Base-by-base conservation (phyloP, 2,329 filamentous ascomycete species). In the Neocucurbitaria cava region DNA sequence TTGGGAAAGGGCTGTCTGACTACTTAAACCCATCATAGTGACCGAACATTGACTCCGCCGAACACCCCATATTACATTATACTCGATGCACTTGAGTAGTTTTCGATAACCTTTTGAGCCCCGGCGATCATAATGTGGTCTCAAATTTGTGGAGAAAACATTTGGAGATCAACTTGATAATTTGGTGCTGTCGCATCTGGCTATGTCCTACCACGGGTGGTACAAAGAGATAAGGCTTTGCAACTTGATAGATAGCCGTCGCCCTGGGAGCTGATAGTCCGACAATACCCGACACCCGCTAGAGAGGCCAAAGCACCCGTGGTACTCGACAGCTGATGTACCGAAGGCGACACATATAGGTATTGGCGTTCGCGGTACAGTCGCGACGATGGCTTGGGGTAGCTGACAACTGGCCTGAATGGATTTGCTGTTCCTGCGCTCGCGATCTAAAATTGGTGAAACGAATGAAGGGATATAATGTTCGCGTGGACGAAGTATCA, bases 131-230 rank as follows among this genome's bases (percentile, higher is more conserved):
- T 44, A 35, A n/a, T 38, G 55, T 40, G 36, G 48, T 41, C 23
- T 51, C 59, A 35, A 43, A 44, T 40, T 33, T 49, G 49, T 49
- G 49, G 45, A 50, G 59, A 62, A 61, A 56, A 20, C 46, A 33
- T 38, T 39, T 31, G 55, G 41, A 24, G 40, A 53, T 48, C 18
- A 23, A 47, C 21, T 52, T 60, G 48, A 59, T 56, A 61, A 59
- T 61, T 43, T 49, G 48, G 59, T 60, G 59, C 45, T 61, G 61
- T 62, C 52, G 56, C 47, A 45, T 46, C 28, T 50, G 52, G 53
- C 50, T 48, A 45, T 23, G 44, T 50, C 35, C 42, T 49, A n/a
- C n/a, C n/a, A n/a, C n/a, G n/a, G n/a, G n/a, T n/a, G n/a, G n/a
- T n/a, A 44, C 51, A 47, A 40, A 53, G 48, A 49, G 58, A 61